Evolutionary conservation across 805 yeast species (phyloP).

Genomic region (Ascoidea rubescens): DNA sequence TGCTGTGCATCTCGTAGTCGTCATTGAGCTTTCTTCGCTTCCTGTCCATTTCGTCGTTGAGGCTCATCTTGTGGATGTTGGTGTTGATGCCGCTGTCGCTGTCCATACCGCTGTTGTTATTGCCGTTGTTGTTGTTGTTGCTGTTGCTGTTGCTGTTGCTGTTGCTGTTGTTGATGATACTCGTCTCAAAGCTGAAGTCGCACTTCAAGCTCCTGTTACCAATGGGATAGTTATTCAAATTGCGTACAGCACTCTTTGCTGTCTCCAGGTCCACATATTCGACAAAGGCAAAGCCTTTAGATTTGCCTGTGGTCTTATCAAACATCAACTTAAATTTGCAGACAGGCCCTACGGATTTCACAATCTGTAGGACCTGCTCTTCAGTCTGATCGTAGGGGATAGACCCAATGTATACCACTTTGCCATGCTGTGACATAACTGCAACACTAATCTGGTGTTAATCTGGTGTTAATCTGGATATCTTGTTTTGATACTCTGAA

Average conservation of each 20-base stretch:
- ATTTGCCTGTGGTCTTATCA: slow-evolving; percentile 79
- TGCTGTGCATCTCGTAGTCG: too few species aligned
- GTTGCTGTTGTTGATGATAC: slow-evolving; percentile 5
- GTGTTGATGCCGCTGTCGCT: slow-evolving; percentile 6
- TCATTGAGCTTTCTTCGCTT: slow-evolving; percentile 7
- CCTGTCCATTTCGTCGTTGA: too few species aligned
- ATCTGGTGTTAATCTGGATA: too few species aligned
- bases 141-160: slow-evolving; percentile 1
- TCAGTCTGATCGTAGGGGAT: slow-evolving; percentile 92
- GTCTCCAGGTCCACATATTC: slow-evolving; percentile 71
- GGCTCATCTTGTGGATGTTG: slow-evolving; percentile 8
- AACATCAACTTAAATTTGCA: slow-evolving; percentile 60
- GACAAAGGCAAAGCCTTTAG: slow-evolving; percentile 83
- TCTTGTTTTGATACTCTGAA: too few species aligned
- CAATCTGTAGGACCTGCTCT: slow-evolving; percentile 79
- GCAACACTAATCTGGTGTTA: too few species aligned
- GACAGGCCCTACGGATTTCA: slow-evolving; percentile 82
- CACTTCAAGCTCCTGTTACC: slow-evolving; percentile 66
- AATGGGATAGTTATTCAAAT: slow-evolving; percentile 63
- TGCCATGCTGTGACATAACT: slow-evolving; percentile 19
- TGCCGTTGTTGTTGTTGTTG: slow-evolving; percentile 3
- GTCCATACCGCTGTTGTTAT: slow-evolving; percentile 5
- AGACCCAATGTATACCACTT: slow-evolving; percentile 64
- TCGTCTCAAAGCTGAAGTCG: slow-evolving; percentile 26
- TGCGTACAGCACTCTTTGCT: slow-evolving; percentile 83